Evolutionary conservation across 2,329 filamentous ascomycete species (phyloP).

Genomic region (Sporothrix phasma): DNA sequence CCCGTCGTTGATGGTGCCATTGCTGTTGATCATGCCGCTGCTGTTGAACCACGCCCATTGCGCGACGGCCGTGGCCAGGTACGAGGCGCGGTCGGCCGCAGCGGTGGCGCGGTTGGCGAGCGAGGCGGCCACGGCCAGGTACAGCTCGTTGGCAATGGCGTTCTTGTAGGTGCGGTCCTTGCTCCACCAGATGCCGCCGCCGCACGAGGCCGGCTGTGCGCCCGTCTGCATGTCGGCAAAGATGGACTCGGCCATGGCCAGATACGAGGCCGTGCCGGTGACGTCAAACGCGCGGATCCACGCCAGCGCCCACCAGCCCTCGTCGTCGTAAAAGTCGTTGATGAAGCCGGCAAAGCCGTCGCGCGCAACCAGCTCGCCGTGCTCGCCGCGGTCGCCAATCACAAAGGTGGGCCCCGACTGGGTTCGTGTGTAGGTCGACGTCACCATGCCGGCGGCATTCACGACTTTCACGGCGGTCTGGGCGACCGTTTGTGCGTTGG

Average conservation of each 20-base stretch:
- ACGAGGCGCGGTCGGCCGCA: slow-evolving; percentile 27
- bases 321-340: slow-evolving; percentile 51
- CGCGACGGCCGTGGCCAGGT: slow-evolving; percentile 36
- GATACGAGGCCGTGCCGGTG: slow-evolving; percentile 36
- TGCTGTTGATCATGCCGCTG: slow-evolving; percentile 40
- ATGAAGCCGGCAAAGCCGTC: slow-evolving; percentile 37
- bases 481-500: slow-evolving; percentile 33
- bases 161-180: slow-evolving; percentile 42
- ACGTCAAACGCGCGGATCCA: slow-evolving; percentile 46
- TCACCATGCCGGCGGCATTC: slow-evolving; percentile 27
- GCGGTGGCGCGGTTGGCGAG: slow-evolving; percentile 38
- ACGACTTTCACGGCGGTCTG: slow-evolving; percentile 32
- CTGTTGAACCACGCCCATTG: slow-evolving; percentile 44
- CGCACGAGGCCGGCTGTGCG: slow-evolving; percentile 31
- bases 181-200: slow-evolving; percentile 49
- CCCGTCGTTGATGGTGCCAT: slow-evolving; percentile 45
- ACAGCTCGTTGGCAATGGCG: slow-evolving; percentile 48
- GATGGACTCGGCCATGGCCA: slow-evolving; percentile 40
- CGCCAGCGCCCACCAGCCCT: slow-evolving; percentile 53
- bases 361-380: slow-evolving; percentile 18
- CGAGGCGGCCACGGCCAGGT: slow-evolving; percentile 41
- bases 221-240: slow-evolving; percentile 46
- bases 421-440: slow-evolving; percentile 28
- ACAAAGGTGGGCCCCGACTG: neutral
- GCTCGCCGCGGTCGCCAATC: slow-evolving; percentile 25